Evolutionary conservation across 1,284 basidiomycete genomes (phyloP), one percentile per base, ranked within the genome.

Genomic region (Erythrobasidium hasegawianum): DNA sequence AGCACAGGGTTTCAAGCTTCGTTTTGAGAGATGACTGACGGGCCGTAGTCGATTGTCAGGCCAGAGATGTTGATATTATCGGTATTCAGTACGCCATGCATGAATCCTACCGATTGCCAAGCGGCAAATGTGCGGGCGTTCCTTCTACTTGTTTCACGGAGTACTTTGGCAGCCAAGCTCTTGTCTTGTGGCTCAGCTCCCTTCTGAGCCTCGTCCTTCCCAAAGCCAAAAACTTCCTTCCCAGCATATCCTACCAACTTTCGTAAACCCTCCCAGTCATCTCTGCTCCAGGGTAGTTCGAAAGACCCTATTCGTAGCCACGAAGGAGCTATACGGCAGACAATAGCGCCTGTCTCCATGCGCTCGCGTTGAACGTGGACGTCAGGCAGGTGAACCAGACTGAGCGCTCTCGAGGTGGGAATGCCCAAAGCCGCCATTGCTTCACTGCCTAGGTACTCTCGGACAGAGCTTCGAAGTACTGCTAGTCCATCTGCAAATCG

Each of bases 401-500:
- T 82, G 5, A 98, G 84, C 0, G 94, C 86, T 13, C 95, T 86
- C 0, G 90, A 94, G 1, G 94, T 93, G 0, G 94, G 90, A 64
- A 97, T 89, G 1, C 82, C 80, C 0, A 97, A 82, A 0, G 91
- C 92, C 4, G 90, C 82, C 83, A 97, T 88, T 10, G 91, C 91
- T 90, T 75, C 75, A 24, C 71, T 70, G 1, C 76, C 76, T 9
- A 79, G 75, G 59, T 73, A 97, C 79, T 98, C 95, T 59, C 95
- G 86, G 43, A 97, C 86, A 4, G 91, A 93, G 45, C 90, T 93
- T 26, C 92, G 86, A 16, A 94, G 79, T 1, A 96, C 93, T 1
- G 95, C 95, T 8, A 97, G 82, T 0, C 95, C 95, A 77, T 98
- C 95, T 0, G 93, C 95, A 60, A 80, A 80, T 52, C 95, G 84